Conservation (phyloP, 306 rosid genomes). For the Dalbergia oliveri region DNA sequence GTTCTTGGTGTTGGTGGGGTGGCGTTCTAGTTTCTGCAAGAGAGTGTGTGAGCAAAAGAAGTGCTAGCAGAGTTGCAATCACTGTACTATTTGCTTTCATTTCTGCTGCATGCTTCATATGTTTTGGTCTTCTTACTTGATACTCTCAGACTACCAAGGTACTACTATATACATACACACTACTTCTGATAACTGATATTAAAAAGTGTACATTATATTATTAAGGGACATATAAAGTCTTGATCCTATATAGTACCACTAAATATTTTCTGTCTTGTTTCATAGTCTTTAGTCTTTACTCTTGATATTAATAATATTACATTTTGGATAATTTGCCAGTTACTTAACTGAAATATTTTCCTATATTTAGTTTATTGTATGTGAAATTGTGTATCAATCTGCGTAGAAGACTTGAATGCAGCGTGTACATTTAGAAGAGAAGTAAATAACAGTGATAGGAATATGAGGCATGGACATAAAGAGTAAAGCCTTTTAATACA, state of each 20-base stretch:
- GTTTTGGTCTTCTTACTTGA: background rate
- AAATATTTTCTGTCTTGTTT: no score
- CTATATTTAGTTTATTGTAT: no score
- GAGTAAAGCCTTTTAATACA: conserved; percentile 42
- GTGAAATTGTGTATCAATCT: background rate
- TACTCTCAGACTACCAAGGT: conserved; percentile 20
- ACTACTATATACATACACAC: background rate
- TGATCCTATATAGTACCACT: no score
- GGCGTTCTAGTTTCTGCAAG: conserved; percentile 48
- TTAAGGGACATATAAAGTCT: no score
- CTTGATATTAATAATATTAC: no score
- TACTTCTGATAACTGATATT: background rate
- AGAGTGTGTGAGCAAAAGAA: conserved; percentile 55
- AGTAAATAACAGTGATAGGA: conserved; percentile 40
- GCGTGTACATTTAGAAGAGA: conserved; percentile 22
- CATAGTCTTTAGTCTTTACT: no score
- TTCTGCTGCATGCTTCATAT: conserved; percentile 25
- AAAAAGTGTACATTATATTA: no score
- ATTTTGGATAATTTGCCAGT: no score
- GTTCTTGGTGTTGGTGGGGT: conserved; percentile 44
- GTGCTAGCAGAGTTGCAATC: conserved; percentile 42
- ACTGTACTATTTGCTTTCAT: conserved; percentile 62
- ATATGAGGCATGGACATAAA: conserved; percentile 19
- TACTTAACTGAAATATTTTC: no score
- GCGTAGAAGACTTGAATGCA: conserved; percentile 42